Evolutionary conservation across 129 eudicot species (phyloP), one percentile per base, ranked within the genome.

Genomic region (Centaurea solstitialis): DNA sequence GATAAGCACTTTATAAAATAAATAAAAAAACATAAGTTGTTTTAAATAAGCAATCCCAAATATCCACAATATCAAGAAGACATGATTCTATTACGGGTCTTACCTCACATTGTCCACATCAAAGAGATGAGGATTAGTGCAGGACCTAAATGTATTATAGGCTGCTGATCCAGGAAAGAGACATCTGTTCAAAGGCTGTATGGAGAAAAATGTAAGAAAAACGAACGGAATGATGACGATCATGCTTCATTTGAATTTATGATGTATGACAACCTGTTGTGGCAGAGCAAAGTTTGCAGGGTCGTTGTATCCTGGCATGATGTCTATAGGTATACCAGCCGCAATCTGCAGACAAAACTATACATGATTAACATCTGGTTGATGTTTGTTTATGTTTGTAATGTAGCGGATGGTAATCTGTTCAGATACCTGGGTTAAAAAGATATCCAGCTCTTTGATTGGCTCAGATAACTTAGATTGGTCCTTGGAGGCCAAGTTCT

Each of bases 121-220:
- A 85, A 95, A 95, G 73, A 82, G 86, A 84, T 95, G 98, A 76
- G 99, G 99, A 79, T 95, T 95, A 8, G 93, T 84, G 85, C 98
- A 93, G 68, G 99, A 88, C 76, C 90, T 89, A 84, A 95, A 95
- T 67, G 99, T 91, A 92, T 91, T 91, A 80, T 87, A 95, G 59
- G 97, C 82, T 3, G 95, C 67, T 64, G 98, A 90, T 64, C 99
- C 97, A 73, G 95, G 98, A 76, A 95, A 95, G 80, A 95, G 99
- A 81, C 99, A 95, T 84, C 90, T 88, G 79, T 95, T 86, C 81
- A 95, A 79, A 28, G 98, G 93, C 98, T 95, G 88, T 23, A 83
- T 45, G 28, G 37, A 89, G 64, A 70, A 61, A 8, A 67, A 74
- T 22, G 69, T 43, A 23, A 82, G 39, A 85, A 53, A 28, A 41